Evolutionary conservation across 441 rosid genomes (phyloP), one percentile per base, ranked within the genome.

Genomic region (Arabidopsis lyrata): DNA sequence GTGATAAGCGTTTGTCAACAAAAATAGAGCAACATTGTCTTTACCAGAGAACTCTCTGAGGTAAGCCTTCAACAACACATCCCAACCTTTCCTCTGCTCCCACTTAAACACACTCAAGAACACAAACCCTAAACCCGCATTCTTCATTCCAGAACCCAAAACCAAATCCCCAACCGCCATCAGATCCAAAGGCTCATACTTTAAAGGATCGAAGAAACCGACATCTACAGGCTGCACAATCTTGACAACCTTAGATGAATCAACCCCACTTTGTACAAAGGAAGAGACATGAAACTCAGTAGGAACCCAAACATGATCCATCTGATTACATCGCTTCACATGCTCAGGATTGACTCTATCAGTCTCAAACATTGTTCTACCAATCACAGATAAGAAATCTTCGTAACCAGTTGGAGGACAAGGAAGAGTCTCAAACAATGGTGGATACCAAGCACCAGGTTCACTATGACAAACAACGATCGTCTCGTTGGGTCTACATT

Each of bases 11-110:
- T 89, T 93, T 16, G 97, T 93, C 71, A 93, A 70, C 76, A 93
- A 68, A 65, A 85, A 87, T 78, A 93, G 73, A 72, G 85, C 80
- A 49, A 87, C 90, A 10, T 66, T 82, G 70, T 91, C 93, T 45
- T 24, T 56, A 39, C 75, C 72, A 38, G 89, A 84, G 68, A 93
- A 93, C 70, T 91, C 96, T 56, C 73, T 78, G 58, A 91, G 72
- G 78, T 88, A 89, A 66, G 98, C 89, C 78, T 82, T 83, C 75
- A 93, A 82, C 83, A 93, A 78, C 36, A 82, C 86, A 80, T 90
- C 98, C 98, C 98, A 90, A 47, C 97, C 97, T 84, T 93, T 90
- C 77, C 98, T 83, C 60, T 82, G 78, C 79, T 90, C 95, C 95
- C 95, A 93, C 62, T 93, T 93, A 73, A 90, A 93, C 70, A 93